Evolutionary conservation across 1,139 yeast species (phyloP).

Genomic region (Diutina siamensis): DNA sequence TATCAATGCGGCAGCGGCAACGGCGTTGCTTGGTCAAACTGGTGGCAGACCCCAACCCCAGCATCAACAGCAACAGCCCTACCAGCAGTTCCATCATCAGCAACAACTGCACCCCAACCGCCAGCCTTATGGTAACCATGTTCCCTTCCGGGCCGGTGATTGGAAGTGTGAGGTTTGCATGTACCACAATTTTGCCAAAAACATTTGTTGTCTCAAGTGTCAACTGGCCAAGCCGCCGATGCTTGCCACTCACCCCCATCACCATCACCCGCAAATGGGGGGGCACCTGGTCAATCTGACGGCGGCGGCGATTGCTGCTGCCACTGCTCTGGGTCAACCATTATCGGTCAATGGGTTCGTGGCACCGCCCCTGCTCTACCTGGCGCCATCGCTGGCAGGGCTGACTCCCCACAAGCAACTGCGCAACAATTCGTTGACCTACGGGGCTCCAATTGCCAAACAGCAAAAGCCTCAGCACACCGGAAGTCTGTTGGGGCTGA

Average conservation of each 20-base stretch:
- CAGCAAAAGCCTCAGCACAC: constrained; percentile 4
- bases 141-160: constrained; percentile 94
- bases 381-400: constrained; percentile 1
- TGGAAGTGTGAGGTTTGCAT: constrained; percentile 89
- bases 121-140: constrained; percentile 27
- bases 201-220: constrained; percentile 76
- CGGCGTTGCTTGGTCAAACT: constrained; percentile 10
- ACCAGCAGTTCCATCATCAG: constrained; percentile 9
- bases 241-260: constrained; percentile 11
- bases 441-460: background rate
- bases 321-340: constrained; percentile 43
- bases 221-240: constrained; percentile 54
- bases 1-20: constrained; percentile 9
- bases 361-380: constrained; percentile 10
- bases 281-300: constrained; percentile 27
- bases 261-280: constrained; percentile 4
- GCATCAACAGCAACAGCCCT: constrained; percentile 9
- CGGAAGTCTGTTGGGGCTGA: constrained; percentile 1
- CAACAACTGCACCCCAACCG: constrained; percentile 11
- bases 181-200: constrained; percentile 91
- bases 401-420: constrained; percentile 3
- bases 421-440: constrained; percentile 3
- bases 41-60: constrained; percentile 8
- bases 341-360: constrained; percentile 14
- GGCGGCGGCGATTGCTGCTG: constrained; percentile 40